phyloP scores from a whole-genome alignment of 2,329 filamentous ascomycete genomes.

The Fusarium sublunatum region DNA sequence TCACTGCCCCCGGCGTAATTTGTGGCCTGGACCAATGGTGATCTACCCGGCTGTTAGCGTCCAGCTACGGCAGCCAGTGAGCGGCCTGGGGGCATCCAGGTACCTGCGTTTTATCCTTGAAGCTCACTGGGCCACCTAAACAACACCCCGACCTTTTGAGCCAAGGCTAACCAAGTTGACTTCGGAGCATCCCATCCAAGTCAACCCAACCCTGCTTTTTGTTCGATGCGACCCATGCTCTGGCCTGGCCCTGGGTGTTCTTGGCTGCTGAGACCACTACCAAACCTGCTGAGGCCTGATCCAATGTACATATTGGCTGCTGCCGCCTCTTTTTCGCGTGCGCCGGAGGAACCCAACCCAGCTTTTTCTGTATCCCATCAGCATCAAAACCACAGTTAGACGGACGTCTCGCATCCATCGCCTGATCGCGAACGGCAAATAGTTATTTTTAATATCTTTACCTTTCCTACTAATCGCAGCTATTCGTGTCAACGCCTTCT shows the following conservation, averaged over 20 bases:
- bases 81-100: constrained; percentile 22
- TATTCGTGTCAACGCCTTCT: neutral
- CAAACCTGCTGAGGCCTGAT: constrained; percentile 33
- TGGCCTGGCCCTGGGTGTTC: constrained; percentile 15
- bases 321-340: constrained; percentile 32
- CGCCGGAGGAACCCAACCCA: constrained; percentile 14
- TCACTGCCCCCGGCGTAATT: constrained; percentile 44
- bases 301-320: constrained; percentile 39
- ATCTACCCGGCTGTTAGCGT: constrained; percentile 17
- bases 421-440: neutral
- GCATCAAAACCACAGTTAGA: constrained; percentile 10
- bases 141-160: constrained; percentile 20
- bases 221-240: constrained; percentile 18
- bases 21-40: constrained; percentile 38
- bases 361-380: constrained; percentile 28
- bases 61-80: constrained; percentile 36
- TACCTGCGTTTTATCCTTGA: constrained; percentile 38
- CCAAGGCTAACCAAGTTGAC: constrained; percentile 23
- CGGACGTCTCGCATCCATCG: constrained; percentile 4
- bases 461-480: neutral
- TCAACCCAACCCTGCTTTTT: constrained; percentile 22
- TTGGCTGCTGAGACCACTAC: constrained; percentile 37
- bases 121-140: constrained; percentile 21
- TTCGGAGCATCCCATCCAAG: constrained; percentile 27
- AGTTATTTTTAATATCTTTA: neutral